phyloP scores from a whole-genome alignment of 192 early-diverging fungal species.

The Geosiphon pyriformis region DNA sequence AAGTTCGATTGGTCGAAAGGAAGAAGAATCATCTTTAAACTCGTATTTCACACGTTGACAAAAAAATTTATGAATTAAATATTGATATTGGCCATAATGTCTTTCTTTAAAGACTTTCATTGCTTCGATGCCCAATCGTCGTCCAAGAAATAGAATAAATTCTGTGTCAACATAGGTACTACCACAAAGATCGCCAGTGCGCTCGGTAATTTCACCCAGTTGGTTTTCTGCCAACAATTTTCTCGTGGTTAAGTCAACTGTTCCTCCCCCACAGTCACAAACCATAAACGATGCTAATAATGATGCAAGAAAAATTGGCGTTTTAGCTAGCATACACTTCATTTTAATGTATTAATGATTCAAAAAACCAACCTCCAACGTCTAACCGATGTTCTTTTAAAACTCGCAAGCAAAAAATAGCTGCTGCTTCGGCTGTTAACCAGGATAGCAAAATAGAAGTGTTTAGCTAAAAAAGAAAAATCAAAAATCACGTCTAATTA shows the following conservation, averaged over 20 bases:
- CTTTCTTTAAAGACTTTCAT: constrained; percentile 18
- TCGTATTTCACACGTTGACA: background rate
- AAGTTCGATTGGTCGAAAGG: background rate
- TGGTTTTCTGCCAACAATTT: constrained; percentile 29
- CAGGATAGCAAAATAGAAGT: background rate
- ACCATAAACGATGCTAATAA: constrained; percentile 45
- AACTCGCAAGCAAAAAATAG: background rate
- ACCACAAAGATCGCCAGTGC: constrained; percentile 46
- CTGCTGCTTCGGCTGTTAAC: background rate
- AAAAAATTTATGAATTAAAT: background rate
- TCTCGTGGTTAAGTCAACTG: constrained; percentile 46
- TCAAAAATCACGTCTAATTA: too few species aligned
- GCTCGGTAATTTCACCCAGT: constrained; percentile 45
- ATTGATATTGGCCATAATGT: constrained; percentile 7
- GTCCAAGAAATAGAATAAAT: constrained; percentile 37
- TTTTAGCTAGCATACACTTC: background rate
- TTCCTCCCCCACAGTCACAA: constrained; percentile 53
- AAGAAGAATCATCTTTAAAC: background rate
- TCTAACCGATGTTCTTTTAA: background rate
- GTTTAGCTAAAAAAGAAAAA: background rate
- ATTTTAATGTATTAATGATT: too few species aligned
- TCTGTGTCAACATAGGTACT: constrained; percentile 41
- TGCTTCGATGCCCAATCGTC: constrained; percentile 37
- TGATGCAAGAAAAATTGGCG: background rate
- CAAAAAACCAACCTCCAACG: background rate